phyloP scores from a whole-genome alignment of 2,329 filamentous ascomycete species.

The Colletotrichum magnum region DNA sequence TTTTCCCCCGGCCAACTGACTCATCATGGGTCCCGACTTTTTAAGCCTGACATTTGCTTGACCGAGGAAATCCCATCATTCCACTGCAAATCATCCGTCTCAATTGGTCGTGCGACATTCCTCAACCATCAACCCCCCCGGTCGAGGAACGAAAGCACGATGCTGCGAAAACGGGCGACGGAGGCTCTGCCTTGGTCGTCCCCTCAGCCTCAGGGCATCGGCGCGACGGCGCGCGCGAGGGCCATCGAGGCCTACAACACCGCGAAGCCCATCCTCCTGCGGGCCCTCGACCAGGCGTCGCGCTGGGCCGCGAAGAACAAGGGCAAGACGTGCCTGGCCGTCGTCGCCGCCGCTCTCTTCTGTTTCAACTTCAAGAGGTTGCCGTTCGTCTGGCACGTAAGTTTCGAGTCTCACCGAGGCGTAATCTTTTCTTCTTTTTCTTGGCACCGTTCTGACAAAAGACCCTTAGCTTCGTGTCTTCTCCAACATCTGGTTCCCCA shows the following conservation, averaged over 20 bases:
- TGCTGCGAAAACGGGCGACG: background rate
- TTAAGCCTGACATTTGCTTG: too few relatives aligned
- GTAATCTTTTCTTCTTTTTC: too few relatives aligned
- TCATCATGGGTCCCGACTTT: too few relatives aligned
- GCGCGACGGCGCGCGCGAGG: background rate
- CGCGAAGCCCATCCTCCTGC: slow-evolving; percentile 6
- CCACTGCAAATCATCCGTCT: too few relatives aligned
- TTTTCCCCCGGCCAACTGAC: too few relatives aligned
- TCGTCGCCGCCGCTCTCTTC: background rate
- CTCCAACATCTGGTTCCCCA: slow-evolving; percentile 51
- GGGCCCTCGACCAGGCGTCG: background rate
- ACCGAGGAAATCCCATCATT: too few relatives aligned
- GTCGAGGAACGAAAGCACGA: background rate
- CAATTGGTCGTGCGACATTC: too few relatives aligned
- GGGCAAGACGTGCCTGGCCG: slow-evolving; percentile 1
- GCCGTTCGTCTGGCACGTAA: slow-evolving; percentile 28
- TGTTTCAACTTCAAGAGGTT: slow-evolving; percentile 29
- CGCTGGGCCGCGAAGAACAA: slow-evolving; percentile 14
- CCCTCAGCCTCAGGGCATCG: slow-evolving; percentile 1
- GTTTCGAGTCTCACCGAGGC: background rate
- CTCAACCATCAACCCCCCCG: too few relatives aligned
- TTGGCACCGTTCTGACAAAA: too few relatives aligned
- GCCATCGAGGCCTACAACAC: slow-evolving; percentile 1
- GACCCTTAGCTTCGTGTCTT: slow-evolving; percentile 50
- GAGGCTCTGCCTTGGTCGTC: background rate